Percentiles rank a stretch among this genome's conserved stretches.
phyloP scores from a whole-genome alignment of 257 asterid genomes.

The Solanum virginianum region DNA sequence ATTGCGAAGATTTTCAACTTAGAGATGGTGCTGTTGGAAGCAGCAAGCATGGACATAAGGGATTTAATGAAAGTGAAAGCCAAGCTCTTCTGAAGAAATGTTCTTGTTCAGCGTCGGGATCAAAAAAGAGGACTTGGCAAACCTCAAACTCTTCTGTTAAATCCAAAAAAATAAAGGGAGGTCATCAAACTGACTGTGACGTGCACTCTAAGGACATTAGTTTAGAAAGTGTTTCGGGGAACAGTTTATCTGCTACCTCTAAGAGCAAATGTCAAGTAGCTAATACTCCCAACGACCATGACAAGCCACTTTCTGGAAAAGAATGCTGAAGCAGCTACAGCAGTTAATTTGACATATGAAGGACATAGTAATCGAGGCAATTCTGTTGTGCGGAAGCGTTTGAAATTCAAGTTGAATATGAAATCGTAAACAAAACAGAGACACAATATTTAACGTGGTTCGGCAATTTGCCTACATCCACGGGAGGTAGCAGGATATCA shows the following conservation, averaged over 20 bases:
- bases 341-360: slow-evolving; percentile 15
- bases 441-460: too few species aligned
- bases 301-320: slow-evolving; percentile 17
- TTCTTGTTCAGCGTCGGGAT: slow-evolving; percentile 34
- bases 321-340: slow-evolving; percentile 15
- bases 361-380: too few species aligned
- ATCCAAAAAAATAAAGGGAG: slow-evolving; percentile 81
- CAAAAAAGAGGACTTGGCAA: slow-evolving; percentile 72
- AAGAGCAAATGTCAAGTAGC: slow-evolving; percentile 15
- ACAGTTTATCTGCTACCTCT: slow-evolving; percentile 4
- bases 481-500: too few species aligned
- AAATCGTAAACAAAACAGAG: too few species aligned
- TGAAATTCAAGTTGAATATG: too few species aligned
- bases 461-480: too few species aligned
- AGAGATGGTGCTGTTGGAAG: slow-evolving; percentile 6
- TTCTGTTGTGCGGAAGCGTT: too few species aligned
- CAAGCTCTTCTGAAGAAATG: slow-evolving; percentile 9
- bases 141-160: slow-evolving; percentile 67
- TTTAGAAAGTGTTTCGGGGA: slow-evolving; percentile 21
- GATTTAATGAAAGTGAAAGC: not conserved
- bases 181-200: slow-evolving; percentile 30
- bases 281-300: slow-evolving; percentile 6
- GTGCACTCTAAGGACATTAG: slow-evolving; percentile 24
- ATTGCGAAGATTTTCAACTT: slow-evolving; percentile 10
- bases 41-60: not conserved